These are phyloP conservation scores for Fraxinus latifolia DNA, from an alignment of 305 asterid species.

Conservation along the genomic window DNA sequence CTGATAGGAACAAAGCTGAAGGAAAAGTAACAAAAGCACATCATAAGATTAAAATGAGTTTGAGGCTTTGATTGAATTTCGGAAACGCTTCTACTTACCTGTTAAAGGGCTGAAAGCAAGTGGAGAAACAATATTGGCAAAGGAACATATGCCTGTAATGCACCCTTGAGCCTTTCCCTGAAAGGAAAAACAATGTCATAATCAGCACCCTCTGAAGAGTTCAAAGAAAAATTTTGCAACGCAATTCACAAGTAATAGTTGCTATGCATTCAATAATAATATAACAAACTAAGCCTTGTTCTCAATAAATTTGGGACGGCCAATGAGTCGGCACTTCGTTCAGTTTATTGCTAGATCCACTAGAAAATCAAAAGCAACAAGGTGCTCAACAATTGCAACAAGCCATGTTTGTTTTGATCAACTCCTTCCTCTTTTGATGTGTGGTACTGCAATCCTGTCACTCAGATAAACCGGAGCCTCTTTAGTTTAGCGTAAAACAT, in stretches of 20 bases:
- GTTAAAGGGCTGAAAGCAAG: conserved; percentile 80
- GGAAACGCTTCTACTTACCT: conserved; percentile 35
- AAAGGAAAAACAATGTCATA: background rate
- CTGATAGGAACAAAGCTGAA: conserved; percentile 73
- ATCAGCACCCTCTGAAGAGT: background rate
- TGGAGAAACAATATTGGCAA: conserved; percentile 72
- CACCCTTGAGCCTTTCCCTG: conserved; percentile 95
- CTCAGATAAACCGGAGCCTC: background rate
- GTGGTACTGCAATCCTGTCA: background rate
- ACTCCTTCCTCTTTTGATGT: background rate
- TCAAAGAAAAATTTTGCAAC: background rate
- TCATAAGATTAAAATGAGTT: conserved; percentile 14
- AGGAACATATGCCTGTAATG: conserved; percentile 78
- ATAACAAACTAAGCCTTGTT: background rate
- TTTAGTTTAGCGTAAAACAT: background rate
- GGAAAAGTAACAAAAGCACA: background rate
- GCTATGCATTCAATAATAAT: background rate
- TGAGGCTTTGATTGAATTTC: background rate
- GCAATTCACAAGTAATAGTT: background rate
- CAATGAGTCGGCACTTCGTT: background rate
- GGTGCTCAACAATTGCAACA: background rate
- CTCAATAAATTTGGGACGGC: background rate
- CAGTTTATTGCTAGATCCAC: background rate
- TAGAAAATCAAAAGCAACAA: background rate
- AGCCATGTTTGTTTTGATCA: background rate